These are phyloP conservation scores for Hydrangea macrophylla DNA, from an alignment of 148 eudicot species.

Conservation along the genomic window DNA sequence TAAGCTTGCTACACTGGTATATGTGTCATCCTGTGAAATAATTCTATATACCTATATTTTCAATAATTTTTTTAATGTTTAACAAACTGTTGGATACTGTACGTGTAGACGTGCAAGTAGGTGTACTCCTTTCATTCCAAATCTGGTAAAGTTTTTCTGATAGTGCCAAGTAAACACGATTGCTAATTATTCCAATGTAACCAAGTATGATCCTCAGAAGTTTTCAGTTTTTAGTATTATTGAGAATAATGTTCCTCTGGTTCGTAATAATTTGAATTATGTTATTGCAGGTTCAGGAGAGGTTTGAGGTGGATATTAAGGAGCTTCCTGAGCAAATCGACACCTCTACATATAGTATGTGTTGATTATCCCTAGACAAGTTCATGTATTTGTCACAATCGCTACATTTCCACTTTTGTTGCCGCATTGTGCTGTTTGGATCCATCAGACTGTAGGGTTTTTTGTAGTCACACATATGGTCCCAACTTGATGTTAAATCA, in stretches of 20 bases:
- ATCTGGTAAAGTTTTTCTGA: no score
- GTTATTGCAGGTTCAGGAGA: constrained; percentile 60
- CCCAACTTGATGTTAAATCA: neutral
- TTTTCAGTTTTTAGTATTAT: no score
- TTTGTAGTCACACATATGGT: neutral
- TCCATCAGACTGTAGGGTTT: neutral
- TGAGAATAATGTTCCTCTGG: neutral
- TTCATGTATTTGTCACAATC: neutral
- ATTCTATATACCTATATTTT: no score
- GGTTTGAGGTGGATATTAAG: constrained; percentile 92
- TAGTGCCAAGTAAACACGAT: no score
- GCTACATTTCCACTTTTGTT: neutral
- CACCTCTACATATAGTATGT: constrained; percentile 84
- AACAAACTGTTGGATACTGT: no score
- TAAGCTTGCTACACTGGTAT: no score
- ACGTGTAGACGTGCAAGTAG: no score
- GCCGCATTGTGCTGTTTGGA: neutral
- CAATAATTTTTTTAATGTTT: no score
- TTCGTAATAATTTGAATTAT: neutral
- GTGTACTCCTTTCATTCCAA: no score
- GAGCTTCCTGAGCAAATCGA: constrained; percentile 96
- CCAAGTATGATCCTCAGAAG: no score
- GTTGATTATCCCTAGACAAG: neutral
- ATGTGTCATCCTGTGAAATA: no score
- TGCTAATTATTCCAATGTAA: no score